These are phyloP conservation scores for Acanthamoeba triangularis DNA, from an alignment of 208 protist species.

Conservation along the genomic window DNA sequence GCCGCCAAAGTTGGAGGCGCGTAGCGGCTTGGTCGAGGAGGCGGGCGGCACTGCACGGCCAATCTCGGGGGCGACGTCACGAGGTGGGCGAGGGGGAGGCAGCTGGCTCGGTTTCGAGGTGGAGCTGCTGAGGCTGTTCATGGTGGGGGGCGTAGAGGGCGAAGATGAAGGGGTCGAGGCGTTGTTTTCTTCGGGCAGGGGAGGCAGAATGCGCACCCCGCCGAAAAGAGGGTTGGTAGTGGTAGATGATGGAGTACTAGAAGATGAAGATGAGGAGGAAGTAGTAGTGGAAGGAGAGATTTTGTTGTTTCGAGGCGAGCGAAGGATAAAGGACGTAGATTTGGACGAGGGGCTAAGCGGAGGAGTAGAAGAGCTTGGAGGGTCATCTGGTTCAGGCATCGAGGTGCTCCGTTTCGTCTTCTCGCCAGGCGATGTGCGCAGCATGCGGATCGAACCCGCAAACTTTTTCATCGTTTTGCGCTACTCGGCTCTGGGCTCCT, in stretches of 20 bases:
- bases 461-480: neutral
- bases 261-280: too few species aligned
- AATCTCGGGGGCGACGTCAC: too few species aligned
- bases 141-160: neutral
- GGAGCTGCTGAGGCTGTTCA: too few species aligned
- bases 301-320: neutral
- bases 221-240: neutral
- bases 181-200: neutral
- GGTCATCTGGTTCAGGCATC: neutral
- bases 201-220: neutral
- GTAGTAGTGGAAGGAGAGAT: too few species aligned
- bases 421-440: neutral
- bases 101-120: too few species aligned
- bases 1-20: neutral
- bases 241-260: too few species aligned
- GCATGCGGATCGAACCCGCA: slow-evolving; percentile 22
- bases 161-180: neutral
- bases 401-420: neutral
- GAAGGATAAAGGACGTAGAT: neutral
- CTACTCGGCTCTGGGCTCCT: neutral
- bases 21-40: neutral
- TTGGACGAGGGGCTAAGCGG: neutral
- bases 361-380: neutral
- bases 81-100: too few species aligned
- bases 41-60: too few species aligned